Evolutionary conservation across 2,329 filamentous ascomycete genomes (phyloP).

Genomic region (Rachicladosporium sp.): DNA sequence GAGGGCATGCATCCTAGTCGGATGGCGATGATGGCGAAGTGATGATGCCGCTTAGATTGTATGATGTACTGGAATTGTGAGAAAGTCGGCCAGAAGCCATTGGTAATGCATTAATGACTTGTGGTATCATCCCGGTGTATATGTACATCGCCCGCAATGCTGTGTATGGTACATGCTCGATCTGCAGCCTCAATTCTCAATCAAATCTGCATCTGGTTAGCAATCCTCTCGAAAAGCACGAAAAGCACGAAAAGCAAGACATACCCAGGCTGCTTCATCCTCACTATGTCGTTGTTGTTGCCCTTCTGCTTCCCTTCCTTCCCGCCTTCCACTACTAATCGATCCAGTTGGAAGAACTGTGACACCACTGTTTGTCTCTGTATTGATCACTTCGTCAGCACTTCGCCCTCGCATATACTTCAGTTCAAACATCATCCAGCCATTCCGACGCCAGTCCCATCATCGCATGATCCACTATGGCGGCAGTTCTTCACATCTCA

Average conservation of each 20-base stretch:
- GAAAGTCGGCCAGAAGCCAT: too few relatives aligned
- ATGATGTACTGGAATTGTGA: too few relatives aligned
- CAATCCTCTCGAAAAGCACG: too few relatives aligned
- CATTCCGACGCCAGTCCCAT: too few relatives aligned
- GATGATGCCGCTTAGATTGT: neutral
- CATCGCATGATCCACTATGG: too few relatives aligned
- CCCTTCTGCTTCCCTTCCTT: slow-evolving; percentile 65
- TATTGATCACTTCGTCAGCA: slow-evolving; percentile 25
- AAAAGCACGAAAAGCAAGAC: slow-evolving; percentile 15
- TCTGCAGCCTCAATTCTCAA: too few relatives aligned
- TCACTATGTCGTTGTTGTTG: slow-evolving; percentile 51
- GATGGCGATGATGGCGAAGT: slow-evolving; percentile 13
- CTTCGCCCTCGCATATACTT: neutral
- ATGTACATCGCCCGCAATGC: too few relatives aligned
- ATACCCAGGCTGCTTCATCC: slow-evolving; percentile 72
- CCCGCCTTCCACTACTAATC: slow-evolving; percentile 81
- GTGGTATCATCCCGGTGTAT: too few relatives aligned
- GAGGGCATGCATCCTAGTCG: slow-evolving; percentile 24
- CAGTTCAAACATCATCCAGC: neutral
- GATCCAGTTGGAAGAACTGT: slow-evolving; percentile 86
- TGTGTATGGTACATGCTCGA: too few relatives aligned
- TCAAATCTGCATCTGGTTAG: too few relatives aligned
- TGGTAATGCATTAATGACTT: too few relatives aligned
- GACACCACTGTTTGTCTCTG: slow-evolving; percentile 92
- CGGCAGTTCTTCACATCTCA: neutral